A percentile compares a stretch with the other conserved stretches of the same genome.
Conservation (phyloP, 169 alveolate genomes). For the Cryptosporidium xiaoi region DNA sequence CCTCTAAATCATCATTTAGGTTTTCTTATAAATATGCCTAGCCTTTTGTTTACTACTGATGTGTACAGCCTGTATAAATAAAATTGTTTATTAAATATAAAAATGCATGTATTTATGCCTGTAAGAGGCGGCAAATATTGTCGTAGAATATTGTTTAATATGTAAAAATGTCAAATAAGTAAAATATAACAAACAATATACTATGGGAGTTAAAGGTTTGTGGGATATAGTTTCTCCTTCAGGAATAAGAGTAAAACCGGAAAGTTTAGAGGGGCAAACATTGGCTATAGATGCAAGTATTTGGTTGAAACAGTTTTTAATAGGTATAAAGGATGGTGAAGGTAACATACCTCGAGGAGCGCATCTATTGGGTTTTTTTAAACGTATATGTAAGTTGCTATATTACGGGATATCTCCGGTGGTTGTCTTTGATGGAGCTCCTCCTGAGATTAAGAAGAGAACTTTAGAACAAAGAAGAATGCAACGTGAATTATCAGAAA, state of each 20-base stretch:
- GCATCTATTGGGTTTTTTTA: conserved; percentile 84
- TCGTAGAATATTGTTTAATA: not conserved
- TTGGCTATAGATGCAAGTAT: conserved; percentile 90
- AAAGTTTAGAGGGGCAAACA: conserved; percentile 83
- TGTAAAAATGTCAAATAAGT: not conserved
- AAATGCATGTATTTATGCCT: too few species aligned
- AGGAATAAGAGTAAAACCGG: conserved; percentile 86
- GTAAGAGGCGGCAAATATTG: not conserved
- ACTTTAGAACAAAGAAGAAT: conserved; percentile 84
- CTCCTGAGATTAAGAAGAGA: conserved; percentile 89
- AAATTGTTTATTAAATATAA: too few species aligned
- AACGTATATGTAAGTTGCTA: conserved; percentile 88
- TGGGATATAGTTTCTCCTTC: conserved; percentile 89
- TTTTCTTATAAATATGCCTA: too few species aligned
- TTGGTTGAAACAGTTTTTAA: conserved; percentile 85
- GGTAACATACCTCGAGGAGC: conserved; percentile 76
- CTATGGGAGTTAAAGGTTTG: conserved; percentile 88
- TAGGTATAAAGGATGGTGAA: conserved; percentile 71
- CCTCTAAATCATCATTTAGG: too few species aligned
- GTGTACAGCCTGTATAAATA: too few species aligned
- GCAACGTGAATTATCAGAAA: conserved; percentile 54
- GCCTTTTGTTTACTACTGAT: too few species aligned
- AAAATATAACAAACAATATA: not conserved
- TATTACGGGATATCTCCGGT: conserved; percentile 90
- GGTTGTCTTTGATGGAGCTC: conserved; percentile 90